Percentiles rank a stretch among this genome's conserved stretches.
phyloP scores from a whole-genome alignment of 495 filamentous ascomycete species.

The Aspergillus sclerotioniger region DNA sequence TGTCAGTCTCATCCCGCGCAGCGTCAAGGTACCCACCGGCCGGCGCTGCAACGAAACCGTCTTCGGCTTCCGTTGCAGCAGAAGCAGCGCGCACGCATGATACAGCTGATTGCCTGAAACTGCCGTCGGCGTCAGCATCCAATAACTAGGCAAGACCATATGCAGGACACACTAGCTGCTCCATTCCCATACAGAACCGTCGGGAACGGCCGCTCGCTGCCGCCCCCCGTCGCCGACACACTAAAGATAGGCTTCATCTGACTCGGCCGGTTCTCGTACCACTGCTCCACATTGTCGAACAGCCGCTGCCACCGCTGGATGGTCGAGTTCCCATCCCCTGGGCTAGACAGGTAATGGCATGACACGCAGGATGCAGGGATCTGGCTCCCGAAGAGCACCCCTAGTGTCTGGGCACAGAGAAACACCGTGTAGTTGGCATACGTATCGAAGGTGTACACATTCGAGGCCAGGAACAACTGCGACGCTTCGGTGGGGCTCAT shows the following conservation, averaged over 20 bases:
- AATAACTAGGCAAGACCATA: neutral
- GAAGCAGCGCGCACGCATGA: conserved; percentile 38
- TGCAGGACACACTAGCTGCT: conserved; percentile 31
- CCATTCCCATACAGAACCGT: conserved; percentile 41
- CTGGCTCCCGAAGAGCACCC: conserved; percentile 31
- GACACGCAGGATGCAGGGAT: conserved; percentile 18
- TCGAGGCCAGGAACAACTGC: conserved; percentile 27
- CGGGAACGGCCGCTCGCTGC: conserved; percentile 26
- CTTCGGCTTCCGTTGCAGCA: conserved; percentile 39
- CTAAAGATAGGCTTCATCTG: conserved; percentile 38
- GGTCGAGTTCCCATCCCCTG: conserved; percentile 23
- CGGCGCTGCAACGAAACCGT: conserved; percentile 22
- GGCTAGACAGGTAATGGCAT: conserved; percentile 19
- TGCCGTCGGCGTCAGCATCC: conserved; percentile 1
- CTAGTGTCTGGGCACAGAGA: conserved; percentile 35
- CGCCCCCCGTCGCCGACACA: conserved; percentile 17
- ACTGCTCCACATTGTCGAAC: conserved; percentile 36
- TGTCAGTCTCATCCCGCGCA: neutral
- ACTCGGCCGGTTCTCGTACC: conserved; percentile 38
- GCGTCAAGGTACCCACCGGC: conserved; percentile 17
- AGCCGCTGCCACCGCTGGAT: conserved; percentile 33
- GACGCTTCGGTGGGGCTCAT: conserved; percentile 30
- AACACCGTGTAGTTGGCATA: conserved; percentile 48
- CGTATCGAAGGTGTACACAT: conserved; percentile 27
- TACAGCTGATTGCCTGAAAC: conserved; percentile 46